Percentiles rank a stretch among this genome's conserved stretches.
phyloP scores from a whole-genome alignment of 139 green algal genomes.

The Asterochloris erici region DNA sequence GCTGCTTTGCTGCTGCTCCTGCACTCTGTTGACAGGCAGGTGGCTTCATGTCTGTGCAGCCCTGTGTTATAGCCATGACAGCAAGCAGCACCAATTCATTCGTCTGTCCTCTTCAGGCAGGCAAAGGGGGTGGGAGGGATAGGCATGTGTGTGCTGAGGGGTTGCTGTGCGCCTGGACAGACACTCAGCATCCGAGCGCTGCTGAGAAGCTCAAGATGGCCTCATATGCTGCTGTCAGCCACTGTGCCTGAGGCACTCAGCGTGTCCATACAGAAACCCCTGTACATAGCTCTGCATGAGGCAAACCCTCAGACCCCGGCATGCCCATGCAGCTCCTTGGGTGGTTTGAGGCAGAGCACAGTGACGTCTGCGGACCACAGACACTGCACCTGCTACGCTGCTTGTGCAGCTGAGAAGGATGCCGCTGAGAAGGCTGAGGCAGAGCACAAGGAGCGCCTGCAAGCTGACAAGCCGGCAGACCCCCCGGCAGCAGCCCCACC shows the following conservation, averaged over 20 bases:
- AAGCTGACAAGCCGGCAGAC: conserved; percentile 15
- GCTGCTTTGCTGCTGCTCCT: too few relatives aligned
- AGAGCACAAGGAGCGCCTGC: conserved; percentile 23
- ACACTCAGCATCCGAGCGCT: too few relatives aligned
- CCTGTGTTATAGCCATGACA: too few relatives aligned
- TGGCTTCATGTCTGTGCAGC: too few relatives aligned
- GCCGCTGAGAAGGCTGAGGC: conserved; percentile 15
- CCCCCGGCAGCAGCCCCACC: background rate
- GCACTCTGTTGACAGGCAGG: too few relatives aligned
- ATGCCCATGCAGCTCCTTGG: background rate
- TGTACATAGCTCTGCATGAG: background rate
- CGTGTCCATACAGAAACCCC: background rate
- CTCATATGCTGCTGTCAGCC: background rate
- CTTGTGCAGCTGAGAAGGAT: conserved; percentile 10
- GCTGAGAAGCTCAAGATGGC: too few relatives aligned
- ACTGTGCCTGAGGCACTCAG: background rate
- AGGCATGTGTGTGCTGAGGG: too few relatives aligned
- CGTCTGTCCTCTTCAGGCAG: too few relatives aligned
- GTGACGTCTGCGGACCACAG: background rate
- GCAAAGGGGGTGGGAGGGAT: too few relatives aligned
- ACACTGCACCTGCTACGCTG: background rate
- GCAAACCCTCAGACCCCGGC: background rate
- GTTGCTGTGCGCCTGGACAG: too few relatives aligned
- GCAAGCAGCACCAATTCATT: too few relatives aligned
- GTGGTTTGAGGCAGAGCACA: background rate